Percentiles rank a stretch among this genome's conserved stretches.
These are phyloP conservation scores for Vigna trinervia DNA, from an alignment of 306 rosid species.

Conservation along the genomic window DNA sequence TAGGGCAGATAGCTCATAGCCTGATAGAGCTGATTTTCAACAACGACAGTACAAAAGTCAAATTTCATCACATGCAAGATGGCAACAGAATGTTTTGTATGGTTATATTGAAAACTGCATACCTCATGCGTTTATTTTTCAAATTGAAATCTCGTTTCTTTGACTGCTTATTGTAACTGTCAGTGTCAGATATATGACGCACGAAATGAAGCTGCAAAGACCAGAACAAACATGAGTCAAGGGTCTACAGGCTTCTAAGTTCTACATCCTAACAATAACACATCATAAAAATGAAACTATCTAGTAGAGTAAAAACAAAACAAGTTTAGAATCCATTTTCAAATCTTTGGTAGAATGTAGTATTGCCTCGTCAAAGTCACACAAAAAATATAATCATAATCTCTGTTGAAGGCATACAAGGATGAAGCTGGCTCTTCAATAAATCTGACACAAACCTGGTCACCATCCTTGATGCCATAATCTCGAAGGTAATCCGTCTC, in stretches of 20 bases:
- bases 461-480: slow-evolving; percentile 80
- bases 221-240: slow-evolving; percentile 40
- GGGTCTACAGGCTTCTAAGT: not conserved
- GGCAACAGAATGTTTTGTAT: slow-evolving; percentile 17
- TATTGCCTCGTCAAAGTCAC: slow-evolving; percentile 2
- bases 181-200: slow-evolving; percentile 66
- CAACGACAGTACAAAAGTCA: slow-evolving; percentile 2
- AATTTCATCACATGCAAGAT: slow-evolving; percentile 11
- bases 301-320: not conserved
- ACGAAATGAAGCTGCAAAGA: slow-evolving; percentile 69
- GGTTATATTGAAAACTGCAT: slow-evolving; percentile 34
- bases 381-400: not conserved
- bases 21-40: slow-evolving; percentile 24
- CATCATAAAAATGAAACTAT: slow-evolving; percentile 1
- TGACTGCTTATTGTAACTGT: slow-evolving; percentile 53
- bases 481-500: slow-evolving; percentile 60
- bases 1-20: not conserved
- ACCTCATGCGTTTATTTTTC: slow-evolving; percentile 53
- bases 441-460: slow-evolving; percentile 63
- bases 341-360: not conserved
- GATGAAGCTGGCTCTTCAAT: not conserved
- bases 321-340: slow-evolving; percentile 5
- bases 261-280: not conserved
- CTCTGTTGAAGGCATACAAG: not conserved
- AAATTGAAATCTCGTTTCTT: slow-evolving; percentile 47